A percentile compares a stretch with the other conserved stretches of the same genome.
Evolutionary conservation across 2,329 filamentous ascomycete species (phyloP).

Genomic region (Monosporascus sp.): DNA sequence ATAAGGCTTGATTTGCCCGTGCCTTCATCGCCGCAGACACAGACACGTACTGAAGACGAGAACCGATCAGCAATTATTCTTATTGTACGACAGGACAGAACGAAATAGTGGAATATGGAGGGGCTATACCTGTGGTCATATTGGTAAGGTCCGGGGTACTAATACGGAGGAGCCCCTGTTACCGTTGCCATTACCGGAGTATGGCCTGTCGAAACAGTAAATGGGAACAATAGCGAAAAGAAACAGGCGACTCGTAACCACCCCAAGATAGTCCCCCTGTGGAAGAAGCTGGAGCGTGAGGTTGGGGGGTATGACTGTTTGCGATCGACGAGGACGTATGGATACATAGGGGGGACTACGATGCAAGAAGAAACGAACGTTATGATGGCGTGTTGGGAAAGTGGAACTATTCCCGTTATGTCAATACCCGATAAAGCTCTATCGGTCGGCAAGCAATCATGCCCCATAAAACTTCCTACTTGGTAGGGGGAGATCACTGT

Average conservation of each 20-base stretch:
- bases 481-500: no score
- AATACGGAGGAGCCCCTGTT: background rate
- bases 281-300: no score
- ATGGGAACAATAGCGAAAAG: background rate
- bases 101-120: background rate
- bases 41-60: slow-evolving; percentile 66
- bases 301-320: no score
- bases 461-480: no score
- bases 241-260: no score
- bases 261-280: background rate
- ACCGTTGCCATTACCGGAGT: background rate
- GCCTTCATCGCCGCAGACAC: slow-evolving; percentile 93
- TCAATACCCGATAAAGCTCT: no score
- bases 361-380: no score
- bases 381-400: no score
- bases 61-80: slow-evolving; percentile 2
- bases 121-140: slow-evolving; percentile 10
- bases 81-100: background rate
- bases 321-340: no score
- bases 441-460: no score
- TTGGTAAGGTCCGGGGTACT: background rate
- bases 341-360: no score
- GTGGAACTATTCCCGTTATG: no score
- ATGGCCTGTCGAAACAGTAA: background rate
- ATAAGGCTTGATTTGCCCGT: slow-evolving; percentile 93